Evolutionary conservation across 306 rosid species (phyloP), one percentile per base, ranked within the genome.

Genomic region (Urtica urens): DNA sequence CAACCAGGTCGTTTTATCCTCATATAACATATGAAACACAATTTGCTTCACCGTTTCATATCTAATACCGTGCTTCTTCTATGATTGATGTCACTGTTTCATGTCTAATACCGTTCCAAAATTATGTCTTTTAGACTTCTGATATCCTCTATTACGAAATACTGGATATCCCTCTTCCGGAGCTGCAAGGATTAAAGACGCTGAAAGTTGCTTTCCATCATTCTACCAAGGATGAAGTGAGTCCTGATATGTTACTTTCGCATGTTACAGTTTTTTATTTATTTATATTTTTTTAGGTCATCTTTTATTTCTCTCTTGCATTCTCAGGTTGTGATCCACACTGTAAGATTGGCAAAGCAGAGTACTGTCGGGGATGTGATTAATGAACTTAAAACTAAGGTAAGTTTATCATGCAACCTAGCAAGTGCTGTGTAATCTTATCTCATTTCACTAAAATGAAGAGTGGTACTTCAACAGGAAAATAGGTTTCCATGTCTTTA

Each of bases 111-210:
- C 60, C 23, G 55, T 34, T 34, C 18, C 57, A 25, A 48, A 41
- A 56, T 44, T n/a, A 43, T 21, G 2, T 23, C 39, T 34, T 34
- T 55, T 54, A 80, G 90, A 65, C 70, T 34, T 77, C 90, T 8
- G 90, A 80, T 68, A 77, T 80, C 39, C 55, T 80, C 23, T 80
- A 80, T 47, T 80, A 73, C 50, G 90, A 80, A 64, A 71, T 68
- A 12, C 43, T 80, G 81, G 90, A 80, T 34, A 78, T 82, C 57
- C 93, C 93, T 61, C 78, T 78, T 5, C 93, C 87, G n/a, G 93
- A 82, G 59, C 51, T 78, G 57, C 79, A 82, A 65, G 67, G 93
- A 59, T 63, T 76, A 6, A 82, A 82, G 58, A 70, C 76, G 33
- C 73, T 82, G 49, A 82, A 76, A 67, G 76, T 82, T 71, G 79